Evolutionary conservation across 2,329 filamentous ascomycete species (phyloP).

Genomic region (Curvularia spicifera): DNA sequence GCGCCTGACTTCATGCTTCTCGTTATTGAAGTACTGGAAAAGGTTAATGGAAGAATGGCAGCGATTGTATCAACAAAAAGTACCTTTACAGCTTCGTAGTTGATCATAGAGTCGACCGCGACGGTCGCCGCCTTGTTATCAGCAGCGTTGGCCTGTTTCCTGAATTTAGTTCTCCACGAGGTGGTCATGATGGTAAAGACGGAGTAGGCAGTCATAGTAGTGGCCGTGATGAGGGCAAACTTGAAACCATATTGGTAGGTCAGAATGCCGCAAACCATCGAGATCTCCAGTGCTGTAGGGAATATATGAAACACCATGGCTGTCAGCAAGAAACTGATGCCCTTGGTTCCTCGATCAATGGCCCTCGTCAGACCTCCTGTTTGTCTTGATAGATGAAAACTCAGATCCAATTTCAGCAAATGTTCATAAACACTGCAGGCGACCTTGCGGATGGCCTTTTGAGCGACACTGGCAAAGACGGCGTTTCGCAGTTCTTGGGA

Average conservation of each 20-base stretch:
- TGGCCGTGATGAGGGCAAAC: slow-evolving; percentile 87
- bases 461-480: slow-evolving; percentile 93
- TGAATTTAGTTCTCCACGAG: slow-evolving; percentile 95
- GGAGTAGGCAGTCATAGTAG: slow-evolving; percentile 92
- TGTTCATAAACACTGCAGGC: slow-evolving; percentile 93
- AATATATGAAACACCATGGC: slow-evolving; percentile 99
- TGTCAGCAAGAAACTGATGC: slow-evolving; percentile 94
- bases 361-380: slow-evolving; percentile 93
- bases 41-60: not conserved
- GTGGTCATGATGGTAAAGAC: slow-evolving; percentile 98
- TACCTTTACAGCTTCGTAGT: slow-evolving; percentile 94
- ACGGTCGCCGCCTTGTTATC: slow-evolving; percentile 96
- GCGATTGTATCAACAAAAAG: not conserved
- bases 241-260: slow-evolving; percentile 93
- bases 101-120: slow-evolving; percentile 95
- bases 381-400: slow-evolving; percentile 92
- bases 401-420: slow-evolving; percentile 83
- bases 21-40: slow-evolving; percentile 88
- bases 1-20: slow-evolving; percentile 87
- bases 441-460: slow-evolving; percentile 92
- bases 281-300: slow-evolving; percentile 91
- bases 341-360: slow-evolving; percentile 96
- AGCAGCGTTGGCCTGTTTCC: slow-evolving; percentile 91
- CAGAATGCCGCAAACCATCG: slow-evolving; percentile 93
- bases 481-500: slow-evolving; percentile 96